Conservation (phyloP, 2,329 filamentous ascomycete genomes). For the Trichophyton verrucosum region DNA sequence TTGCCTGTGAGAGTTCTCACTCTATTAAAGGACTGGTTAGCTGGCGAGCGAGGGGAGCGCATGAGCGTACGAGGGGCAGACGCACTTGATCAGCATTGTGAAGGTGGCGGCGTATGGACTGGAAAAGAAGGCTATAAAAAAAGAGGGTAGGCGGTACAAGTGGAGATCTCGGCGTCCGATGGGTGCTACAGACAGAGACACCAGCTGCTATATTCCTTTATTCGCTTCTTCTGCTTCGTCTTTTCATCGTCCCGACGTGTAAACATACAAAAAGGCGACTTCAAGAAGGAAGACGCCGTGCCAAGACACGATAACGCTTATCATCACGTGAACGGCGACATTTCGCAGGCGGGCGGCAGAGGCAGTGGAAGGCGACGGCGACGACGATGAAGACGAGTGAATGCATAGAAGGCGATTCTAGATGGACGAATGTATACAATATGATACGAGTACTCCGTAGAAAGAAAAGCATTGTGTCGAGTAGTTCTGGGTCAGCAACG, state of each 20-base stretch:
- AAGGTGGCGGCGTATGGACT: background rate
- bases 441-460: too few species aligned
- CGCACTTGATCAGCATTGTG: conserved; percentile 43
- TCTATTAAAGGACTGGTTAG: conserved; percentile 38
- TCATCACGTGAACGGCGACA: background rate
- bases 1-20: conserved; percentile 96
- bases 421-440: too few species aligned
- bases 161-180: background rate
- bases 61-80: background rate
- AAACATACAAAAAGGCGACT: background rate
- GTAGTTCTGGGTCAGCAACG: too few species aligned
- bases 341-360: background rate
- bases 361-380: background rate
- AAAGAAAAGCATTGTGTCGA: too few species aligned
- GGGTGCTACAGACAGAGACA: background rate
- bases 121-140: background rate
- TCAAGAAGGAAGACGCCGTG: background rate
- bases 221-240: background rate
- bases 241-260: background rate
- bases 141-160: background rate
- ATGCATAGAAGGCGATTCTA: background rate
- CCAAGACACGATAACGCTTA: background rate
- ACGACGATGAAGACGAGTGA: background rate
- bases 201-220: background rate
- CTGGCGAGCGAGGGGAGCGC: conserved; percentile 1